These are phyloP conservation scores for Botryotinia convoluta DNA, from an alignment of 2,329 filamentous ascomycete species.

Conservation along the genomic window DNA sequence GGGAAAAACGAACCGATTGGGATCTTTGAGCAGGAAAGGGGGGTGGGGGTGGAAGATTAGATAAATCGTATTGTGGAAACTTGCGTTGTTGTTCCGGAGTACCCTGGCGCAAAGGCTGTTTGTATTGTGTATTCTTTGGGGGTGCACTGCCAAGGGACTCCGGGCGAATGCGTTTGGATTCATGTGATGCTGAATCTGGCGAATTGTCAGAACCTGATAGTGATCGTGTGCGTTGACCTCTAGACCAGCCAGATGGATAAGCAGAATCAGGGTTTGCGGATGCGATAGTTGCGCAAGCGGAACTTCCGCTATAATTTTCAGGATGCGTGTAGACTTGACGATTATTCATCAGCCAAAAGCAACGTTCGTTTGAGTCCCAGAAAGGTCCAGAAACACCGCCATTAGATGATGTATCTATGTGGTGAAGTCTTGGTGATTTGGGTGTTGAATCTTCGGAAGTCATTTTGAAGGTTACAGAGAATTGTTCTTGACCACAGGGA, in stretches of 20 bases:
- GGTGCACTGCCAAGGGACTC: not conserved
- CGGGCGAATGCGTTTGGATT: constrained; percentile 9
- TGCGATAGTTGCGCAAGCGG: constrained; percentile 18
- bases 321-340: constrained; percentile 18
- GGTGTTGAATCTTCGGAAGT: not conserved
- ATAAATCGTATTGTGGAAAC: not conserved
- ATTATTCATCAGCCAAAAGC: constrained; percentile 17
- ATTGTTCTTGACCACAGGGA: not conserved
- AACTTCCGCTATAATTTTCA: constrained; percentile 18
- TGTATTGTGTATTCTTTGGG: not conserved
- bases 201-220: constrained; percentile 5
- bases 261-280: constrained; percentile 13
- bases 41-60: constrained; percentile 6
- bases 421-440: constrained; percentile 2
- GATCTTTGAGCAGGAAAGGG: constrained; percentile 8
- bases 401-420: constrained; percentile 13
- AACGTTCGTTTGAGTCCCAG: constrained; percentile 13
- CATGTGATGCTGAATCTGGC: not conserved
- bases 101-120: not conserved
- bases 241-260: constrained; percentile 13
- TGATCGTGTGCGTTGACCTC: constrained; percentile 14
- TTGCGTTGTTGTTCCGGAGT: constrained; percentile 11
- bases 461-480: not conserved
- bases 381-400: constrained; percentile 17
- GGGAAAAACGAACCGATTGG: constrained; percentile 17